Evolutionary conservation across 768 basidiomycete species (phyloP), one percentile per base, ranked within the genome.

Genomic region (Strobilomyces echinocephalus): DNA sequence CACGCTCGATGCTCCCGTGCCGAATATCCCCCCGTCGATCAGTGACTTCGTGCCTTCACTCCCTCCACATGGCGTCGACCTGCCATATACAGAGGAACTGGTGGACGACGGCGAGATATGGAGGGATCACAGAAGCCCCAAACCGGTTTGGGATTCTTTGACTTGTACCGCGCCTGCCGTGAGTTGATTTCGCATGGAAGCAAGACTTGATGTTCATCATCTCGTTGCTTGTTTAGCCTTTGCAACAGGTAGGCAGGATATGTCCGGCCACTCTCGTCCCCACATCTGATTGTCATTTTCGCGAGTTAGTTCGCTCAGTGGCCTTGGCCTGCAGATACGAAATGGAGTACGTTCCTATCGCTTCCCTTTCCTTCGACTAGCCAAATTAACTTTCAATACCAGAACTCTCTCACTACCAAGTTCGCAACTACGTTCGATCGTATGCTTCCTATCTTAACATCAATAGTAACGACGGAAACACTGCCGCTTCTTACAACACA

Each of bases 401-500:
- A 62, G 76, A 65, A 36, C 61, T 76, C 21, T 61, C 72, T 8
- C 67, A 77, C 31, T 59, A 63, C 5, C 64, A 69, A 43, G 33
- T 75, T 33, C 61, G 66, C 50, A 63, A 69, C 39, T 76, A 80
- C 20, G 14, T 59, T 46, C 52, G 57, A 14, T 59, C 58, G 15
- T 59, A 59, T 21, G 48, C 57, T 11, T 58, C 57, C 8, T 59
- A 49, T 24, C 52, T 59, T 8, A 46, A 46, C 26, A 34, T 59
- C 16, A 59, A 59, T 11, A 59, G 57, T 35, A 59, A 79, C 49
- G 78, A 78, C 47, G 62, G 64, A 8, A 76, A 72, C 49, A 65
- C 69, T 0, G 61, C 70, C 21, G 53, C 72, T 2, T 70, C 72
- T 3, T 79, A 75, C 63, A 76, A 76, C 61, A 80, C 79, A 0